phyloP scores from a whole-genome alignment of 768 basidiomycete species.

The Mycena maculata region DNA sequence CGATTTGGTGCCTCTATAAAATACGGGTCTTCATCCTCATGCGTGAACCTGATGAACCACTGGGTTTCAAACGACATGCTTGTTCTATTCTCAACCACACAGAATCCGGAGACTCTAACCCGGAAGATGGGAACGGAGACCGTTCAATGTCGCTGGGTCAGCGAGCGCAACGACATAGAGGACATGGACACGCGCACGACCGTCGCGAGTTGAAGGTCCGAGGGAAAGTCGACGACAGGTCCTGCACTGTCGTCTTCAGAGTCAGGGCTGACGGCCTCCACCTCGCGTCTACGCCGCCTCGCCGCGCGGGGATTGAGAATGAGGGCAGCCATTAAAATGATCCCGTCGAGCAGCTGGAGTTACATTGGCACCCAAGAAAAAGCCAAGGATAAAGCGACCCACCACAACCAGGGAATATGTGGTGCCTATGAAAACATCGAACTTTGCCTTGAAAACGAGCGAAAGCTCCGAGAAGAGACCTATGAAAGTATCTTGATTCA shows the following conservation, averaged over 20 bases:
- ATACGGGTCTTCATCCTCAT: too few relatives aligned
- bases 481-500: not conserved
- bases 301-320: slow-evolving; percentile 71
- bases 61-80: too few relatives aligned
- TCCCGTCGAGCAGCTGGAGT: slow-evolving; percentile 66
- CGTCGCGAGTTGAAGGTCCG: not conserved
- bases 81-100: too few relatives aligned
- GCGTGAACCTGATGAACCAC: too few relatives aligned
- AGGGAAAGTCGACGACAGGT: too few relatives aligned
- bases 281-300: slow-evolving; percentile 41
- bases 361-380: too few relatives aligned
- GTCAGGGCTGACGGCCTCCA: not conserved
- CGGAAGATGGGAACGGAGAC: too few relatives aligned
- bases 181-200: not conserved
- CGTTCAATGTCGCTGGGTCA: too few relatives aligned
- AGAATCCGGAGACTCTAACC: too few relatives aligned
- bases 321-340: slow-evolving; percentile 69
- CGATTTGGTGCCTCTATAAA: too few relatives aligned
- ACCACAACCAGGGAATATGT: slow-evolving; percentile 73
- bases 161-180: not conserved
- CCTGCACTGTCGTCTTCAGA: too few relatives aligned
- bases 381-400: slow-evolving; percentile 35
- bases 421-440: slow-evolving; percentile 71
- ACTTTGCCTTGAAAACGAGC: slow-evolving; percentile 68
- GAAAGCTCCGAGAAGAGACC: slow-evolving; percentile 72